Evolutionary conservation across 164 flowering plant genomes (phyloP).

Genomic region (Litsea cubeba): DNA sequence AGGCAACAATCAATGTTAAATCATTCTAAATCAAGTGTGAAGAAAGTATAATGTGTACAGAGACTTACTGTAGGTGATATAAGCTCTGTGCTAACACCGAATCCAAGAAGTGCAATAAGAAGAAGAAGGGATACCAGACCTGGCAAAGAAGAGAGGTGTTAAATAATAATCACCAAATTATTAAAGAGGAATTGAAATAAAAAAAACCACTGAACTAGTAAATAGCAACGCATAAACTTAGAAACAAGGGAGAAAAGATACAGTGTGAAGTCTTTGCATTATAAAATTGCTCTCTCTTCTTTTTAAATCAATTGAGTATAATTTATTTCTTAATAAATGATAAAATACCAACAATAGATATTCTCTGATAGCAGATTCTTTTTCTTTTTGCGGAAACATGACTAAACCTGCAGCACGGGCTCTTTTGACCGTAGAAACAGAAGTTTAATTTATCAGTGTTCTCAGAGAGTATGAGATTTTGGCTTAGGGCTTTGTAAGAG

Average conservation of each 20-base stretch:
- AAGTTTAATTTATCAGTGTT: no score
- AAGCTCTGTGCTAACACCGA: slow-evolving; percentile 41
- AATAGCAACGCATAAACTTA: background rate
- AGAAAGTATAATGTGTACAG: background rate
- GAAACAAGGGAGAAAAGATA: background rate
- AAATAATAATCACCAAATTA: background rate
- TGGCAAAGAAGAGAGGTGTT: slow-evolving; percentile 13
- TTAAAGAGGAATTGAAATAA: background rate
- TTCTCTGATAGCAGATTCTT: no score
- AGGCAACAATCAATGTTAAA: background rate
- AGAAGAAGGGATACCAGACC: slow-evolving; percentile 57
- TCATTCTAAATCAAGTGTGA: background rate
- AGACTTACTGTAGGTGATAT: slow-evolving; percentile 61
- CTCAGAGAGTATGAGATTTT: no score
- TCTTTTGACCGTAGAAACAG: no score
- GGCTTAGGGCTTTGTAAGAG: no score
- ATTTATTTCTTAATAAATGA: no score
- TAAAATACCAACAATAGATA: no score
- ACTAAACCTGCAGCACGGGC: no score
- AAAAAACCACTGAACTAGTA: background rate
- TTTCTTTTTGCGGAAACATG: no score
- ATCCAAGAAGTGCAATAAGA: slow-evolving; percentile 52
- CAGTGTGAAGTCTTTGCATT: no score
- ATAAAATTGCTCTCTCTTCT: no score
- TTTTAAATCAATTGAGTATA: no score